A percentile compares a stretch with the other conserved stretches of the same genome.
phyloP scores from a whole-genome alignment of 306 rosid species.

The Prunus davidiana region DNA sequence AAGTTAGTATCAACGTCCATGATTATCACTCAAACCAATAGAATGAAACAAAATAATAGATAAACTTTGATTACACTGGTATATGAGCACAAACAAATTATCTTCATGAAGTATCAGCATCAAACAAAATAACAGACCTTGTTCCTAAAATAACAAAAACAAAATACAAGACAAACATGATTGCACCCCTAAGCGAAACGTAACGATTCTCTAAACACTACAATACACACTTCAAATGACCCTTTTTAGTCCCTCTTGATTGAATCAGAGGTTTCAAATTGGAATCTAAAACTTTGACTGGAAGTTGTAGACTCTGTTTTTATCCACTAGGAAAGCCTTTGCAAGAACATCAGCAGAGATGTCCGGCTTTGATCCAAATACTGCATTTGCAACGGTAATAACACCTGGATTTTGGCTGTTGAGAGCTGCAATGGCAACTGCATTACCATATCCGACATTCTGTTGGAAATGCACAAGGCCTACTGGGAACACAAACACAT shows the following conservation, averaged over 20 bases:
- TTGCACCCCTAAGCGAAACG: not conserved
- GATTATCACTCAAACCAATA: not conserved
- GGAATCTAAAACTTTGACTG: constrained; percentile 27
- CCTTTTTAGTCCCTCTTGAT: not conserved
- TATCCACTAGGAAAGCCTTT: constrained; percentile 33
- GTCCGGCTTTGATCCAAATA: constrained; percentile 31
- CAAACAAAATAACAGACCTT: not conserved
- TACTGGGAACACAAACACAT: constrained; percentile 34
- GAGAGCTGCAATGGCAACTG: constrained; percentile 32
- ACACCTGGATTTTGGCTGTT: constrained; percentile 38
- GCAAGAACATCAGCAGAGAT: constrained; percentile 23
- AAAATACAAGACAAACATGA: not conserved
- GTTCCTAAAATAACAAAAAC: not conserved
- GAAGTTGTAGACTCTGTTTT: constrained; percentile 9
- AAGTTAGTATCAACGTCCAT: too few relatives aligned
- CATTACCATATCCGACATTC: constrained; percentile 19
- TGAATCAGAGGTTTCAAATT: not conserved
- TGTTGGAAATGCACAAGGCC: constrained; percentile 39
- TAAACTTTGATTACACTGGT: not conserved
- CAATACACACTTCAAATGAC: not conserved
- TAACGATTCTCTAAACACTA: not conserved
- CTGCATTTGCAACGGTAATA: constrained; percentile 20
- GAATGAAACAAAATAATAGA: not conserved
- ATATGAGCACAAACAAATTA: not conserved
- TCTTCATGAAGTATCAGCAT: not conserved